Evolutionary conservation across 305 asterid species (phyloP).

Genomic region (Withania somnifera): DNA sequence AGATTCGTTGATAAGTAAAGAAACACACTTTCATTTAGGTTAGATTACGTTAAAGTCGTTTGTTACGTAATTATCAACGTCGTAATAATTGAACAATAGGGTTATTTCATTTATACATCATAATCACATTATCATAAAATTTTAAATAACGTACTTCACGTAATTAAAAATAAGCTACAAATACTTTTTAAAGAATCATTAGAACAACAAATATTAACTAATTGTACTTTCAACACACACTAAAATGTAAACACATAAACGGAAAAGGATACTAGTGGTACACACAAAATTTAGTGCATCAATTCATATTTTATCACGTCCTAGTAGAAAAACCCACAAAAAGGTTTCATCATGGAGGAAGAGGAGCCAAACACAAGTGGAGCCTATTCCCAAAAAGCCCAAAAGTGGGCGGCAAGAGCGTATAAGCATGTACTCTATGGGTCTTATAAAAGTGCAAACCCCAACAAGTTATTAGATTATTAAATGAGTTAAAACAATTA

Average conservation of each 20-base stretch:
- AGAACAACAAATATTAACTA: neutral
- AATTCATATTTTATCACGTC: neutral
- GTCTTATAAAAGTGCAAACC: slow-evolving; percentile 21
- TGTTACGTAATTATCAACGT: neutral
- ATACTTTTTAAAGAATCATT: neutral
- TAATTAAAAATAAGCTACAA: too few relatives aligned
- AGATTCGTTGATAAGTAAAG: neutral
- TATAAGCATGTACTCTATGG: neutral
- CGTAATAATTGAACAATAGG: too few relatives aligned
- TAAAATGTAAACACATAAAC: neutral
- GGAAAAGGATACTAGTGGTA: neutral
- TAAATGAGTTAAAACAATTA: neutral
- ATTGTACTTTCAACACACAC: neutral
- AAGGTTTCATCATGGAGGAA: neutral
- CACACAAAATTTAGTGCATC: slow-evolving; percentile 3
- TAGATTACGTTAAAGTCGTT: neutral
- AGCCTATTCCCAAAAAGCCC: slow-evolving; percentile 11
- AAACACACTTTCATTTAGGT: neutral
- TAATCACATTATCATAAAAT: too few relatives aligned
- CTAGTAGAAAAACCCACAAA: neutral
- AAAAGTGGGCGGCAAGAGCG: slow-evolving; percentile 54
- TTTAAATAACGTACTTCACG: too few relatives aligned
- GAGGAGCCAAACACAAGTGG: slow-evolving; percentile 12
- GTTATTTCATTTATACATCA: too few relatives aligned
- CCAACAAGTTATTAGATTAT: slow-evolving; percentile 12